Evolutionary conservation across 1,139 yeast genomes (phyloP), one percentile per base, ranked within the genome.

Genomic region (Wickerhamiella pararugosa): DNA sequence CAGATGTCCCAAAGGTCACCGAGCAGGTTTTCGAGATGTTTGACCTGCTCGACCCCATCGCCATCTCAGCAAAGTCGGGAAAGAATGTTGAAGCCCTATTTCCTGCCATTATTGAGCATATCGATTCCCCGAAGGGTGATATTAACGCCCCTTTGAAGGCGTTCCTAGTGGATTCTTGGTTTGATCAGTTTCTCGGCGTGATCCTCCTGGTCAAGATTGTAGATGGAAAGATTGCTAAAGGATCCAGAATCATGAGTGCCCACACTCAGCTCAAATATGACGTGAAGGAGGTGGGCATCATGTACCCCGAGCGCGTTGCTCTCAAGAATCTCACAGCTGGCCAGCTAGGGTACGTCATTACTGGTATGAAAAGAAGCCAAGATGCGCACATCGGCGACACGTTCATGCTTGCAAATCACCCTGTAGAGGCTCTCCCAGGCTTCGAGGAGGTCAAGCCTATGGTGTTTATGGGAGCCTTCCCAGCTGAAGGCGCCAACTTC

Each of bases 391-490:
- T 87, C 45, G 98, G 98, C 33, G 98, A 90, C 57, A 90, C 98
- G 0, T 72, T 84, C 50, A 75, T 76, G 70, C 77, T 74, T 45
- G 65, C 68, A n/a, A 83, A 82, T 2, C 68, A 72, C 28, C 72
- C 69, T 42, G 75, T 82, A 1, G 81, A 76, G 45, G 79, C 95
- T 1, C 65, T 90, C 28, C 95, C 94, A 0, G 97, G 97, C 0
- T 90, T 90, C 60, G 96, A 87, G 59, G 96, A 84, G 53, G 87
- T 93, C 1, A 87, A 90, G 58, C 96, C 98, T 1, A 90, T 90
- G 97, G 97, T 90, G 5, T 90, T 87, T 60, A 93, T 90, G 36
- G 98, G 98, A 6, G 98, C 98, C 0, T 90, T 86, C 54, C 98
- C 98, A 0, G 92, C 95, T 0, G 95, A 87, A 56, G 95, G 95